These are phyloP conservation scores for Fusarium chuoi DNA, from an alignment of 2,329 filamentous ascomycete species.

Conservation along the genomic window DNA sequence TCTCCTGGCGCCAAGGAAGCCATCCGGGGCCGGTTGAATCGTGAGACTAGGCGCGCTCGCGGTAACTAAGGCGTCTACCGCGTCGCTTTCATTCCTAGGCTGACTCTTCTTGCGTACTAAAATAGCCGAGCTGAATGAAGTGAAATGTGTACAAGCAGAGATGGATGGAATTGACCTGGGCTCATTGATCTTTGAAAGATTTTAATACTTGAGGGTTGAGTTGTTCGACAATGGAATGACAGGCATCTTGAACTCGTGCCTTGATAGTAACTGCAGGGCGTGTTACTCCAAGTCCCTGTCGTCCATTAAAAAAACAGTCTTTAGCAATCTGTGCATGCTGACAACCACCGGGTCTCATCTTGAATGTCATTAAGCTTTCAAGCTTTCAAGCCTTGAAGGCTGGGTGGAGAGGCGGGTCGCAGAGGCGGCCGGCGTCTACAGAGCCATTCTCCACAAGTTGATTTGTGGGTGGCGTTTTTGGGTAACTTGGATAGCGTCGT, in stretches of 20 bases:
- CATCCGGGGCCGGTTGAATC: background rate
- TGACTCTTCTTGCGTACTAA: background rate
- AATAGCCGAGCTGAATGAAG: background rate
- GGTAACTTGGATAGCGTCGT: background rate
- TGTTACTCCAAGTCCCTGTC: background rate
- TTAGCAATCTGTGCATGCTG: background rate
- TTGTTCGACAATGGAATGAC: background rate
- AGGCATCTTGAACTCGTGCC: background rate
- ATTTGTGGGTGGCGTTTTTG: slow-evolving; percentile 9
- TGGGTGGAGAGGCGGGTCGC: slow-evolving; percentile 11
- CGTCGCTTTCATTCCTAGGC: background rate
- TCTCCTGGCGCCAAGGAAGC: background rate
- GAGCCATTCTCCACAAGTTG: slow-evolving; percentile 1
- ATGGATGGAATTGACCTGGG: background rate
- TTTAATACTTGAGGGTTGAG: background rate
- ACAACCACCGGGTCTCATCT: background rate
- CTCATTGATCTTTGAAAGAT: background rate
- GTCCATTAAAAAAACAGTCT: background rate
- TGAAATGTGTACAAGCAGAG: background rate
- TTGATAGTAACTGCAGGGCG: no score
- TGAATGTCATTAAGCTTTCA: background rate
- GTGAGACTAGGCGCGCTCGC: slow-evolving; percentile 2
- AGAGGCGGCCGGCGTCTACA: slow-evolving; percentile 30
- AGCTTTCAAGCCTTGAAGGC: background rate
- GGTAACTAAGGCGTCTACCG: background rate